Evolutionary conservation across 2,329 filamentous ascomycete species (phyloP).

Genomic region (Zymoseptoria tritici): DNA sequence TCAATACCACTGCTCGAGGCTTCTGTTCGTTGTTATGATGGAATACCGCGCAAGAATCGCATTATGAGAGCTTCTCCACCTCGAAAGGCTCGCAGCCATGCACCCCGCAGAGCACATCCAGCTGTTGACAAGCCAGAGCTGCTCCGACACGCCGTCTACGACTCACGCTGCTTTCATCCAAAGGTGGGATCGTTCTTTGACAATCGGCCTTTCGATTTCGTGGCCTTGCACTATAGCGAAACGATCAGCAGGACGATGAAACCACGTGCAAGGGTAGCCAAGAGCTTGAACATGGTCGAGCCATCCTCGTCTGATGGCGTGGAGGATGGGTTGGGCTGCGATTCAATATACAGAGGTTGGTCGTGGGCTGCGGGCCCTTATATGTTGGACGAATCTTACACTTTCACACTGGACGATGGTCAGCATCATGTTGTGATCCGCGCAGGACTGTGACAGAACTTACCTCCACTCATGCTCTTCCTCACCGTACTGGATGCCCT

Average conservation of each 20-base stretch:
- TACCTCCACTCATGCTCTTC: constrained; percentile 82
- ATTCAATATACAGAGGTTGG: not conserved
- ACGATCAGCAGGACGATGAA: not conserved
- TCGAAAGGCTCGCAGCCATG: not conserved
- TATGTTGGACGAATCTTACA: not conserved
- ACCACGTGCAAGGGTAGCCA: not conserved
- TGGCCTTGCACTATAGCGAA: not conserved
- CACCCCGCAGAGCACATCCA: not conserved
- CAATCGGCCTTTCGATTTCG: not conserved
- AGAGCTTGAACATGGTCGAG: not conserved
- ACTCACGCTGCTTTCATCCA: not conserved
- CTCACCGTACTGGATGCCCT: constrained; percentile 89
- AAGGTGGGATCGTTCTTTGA: not conserved
- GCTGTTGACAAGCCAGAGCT: not conserved
- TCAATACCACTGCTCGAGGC: not conserved
- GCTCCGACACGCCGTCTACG: not conserved
- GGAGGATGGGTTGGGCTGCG: not conserved
- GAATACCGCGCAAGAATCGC: not conserved
- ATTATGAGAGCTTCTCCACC: not conserved
- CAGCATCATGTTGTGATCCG: not conserved
- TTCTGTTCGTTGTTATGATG: not conserved
- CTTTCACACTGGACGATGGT: not conserved
- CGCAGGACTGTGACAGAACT: constrained; percentile 2
- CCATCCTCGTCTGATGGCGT: not conserved
- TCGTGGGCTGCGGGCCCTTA: not conserved